Conservation (phyloP, 73 alveolate species). For the Uronychia binucleata region DNA sequence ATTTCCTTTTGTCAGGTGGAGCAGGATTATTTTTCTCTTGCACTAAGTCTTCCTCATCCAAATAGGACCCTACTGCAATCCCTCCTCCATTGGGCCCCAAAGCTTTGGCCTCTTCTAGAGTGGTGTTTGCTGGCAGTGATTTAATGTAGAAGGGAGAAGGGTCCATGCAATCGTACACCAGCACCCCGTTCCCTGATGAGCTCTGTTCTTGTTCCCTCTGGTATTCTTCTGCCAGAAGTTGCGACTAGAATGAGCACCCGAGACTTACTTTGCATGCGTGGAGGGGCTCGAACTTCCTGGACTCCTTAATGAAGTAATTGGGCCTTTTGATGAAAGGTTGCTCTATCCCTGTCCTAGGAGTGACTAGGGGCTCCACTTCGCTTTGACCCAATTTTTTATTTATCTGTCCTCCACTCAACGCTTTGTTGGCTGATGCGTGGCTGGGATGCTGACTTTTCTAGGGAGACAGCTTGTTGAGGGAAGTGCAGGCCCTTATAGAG, state of each 20-base stretch:
- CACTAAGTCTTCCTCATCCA: background rate
- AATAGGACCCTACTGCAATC: background rate
- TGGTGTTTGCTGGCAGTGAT: background rate
- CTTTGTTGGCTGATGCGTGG: background rate
- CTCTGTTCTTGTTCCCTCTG: background rate
- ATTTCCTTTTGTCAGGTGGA: background rate
- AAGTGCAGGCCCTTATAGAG: background rate
- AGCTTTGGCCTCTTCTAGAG: background rate
- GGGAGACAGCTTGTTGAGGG: background rate
- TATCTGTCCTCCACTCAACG: too few species aligned
- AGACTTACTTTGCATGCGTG: background rate
- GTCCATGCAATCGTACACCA: slow-evolving; percentile 42
- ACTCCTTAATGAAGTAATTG: background rate
- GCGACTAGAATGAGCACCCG: background rate
- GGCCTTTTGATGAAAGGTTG: background rate
- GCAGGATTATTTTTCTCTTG: background rate
- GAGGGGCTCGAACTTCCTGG: background rate
- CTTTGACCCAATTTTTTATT: background rate
- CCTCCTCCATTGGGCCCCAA: slow-evolving; percentile 3
- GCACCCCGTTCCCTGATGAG: background rate
- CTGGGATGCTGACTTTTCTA: background rate
- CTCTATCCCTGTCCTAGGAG: background rate
- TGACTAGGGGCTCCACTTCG: background rate
- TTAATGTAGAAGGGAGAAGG: slow-evolving; percentile 13
- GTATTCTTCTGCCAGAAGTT: background rate